Conservation (phyloP, 768 basidiomycete species). For the Antrodiella citrinella region DNA sequence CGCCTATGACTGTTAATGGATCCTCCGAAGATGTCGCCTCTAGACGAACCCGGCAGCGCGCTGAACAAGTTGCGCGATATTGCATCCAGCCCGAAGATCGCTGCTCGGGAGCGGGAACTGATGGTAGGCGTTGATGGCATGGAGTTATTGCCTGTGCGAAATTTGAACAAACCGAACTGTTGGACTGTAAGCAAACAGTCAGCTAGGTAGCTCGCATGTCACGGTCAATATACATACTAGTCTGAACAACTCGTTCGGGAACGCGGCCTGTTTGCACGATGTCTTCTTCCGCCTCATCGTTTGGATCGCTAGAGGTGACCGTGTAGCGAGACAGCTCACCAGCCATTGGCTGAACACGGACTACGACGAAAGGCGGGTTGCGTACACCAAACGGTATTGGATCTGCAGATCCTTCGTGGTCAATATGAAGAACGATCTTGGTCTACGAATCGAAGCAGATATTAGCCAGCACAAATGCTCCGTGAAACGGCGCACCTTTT, state of each 20-base stretch:
- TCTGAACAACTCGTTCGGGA: conserved; percentile 69
- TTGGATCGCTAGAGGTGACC: conserved; percentile 66
- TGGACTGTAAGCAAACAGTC: conserved; percentile 54
- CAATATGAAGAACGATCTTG: conserved; percentile 84
- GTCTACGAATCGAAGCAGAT: conserved; percentile 40
- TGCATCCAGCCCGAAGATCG: conserved; percentile 85
- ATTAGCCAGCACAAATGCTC: too few relatives aligned
- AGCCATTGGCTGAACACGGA: conserved; percentile 76
- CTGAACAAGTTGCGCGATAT: conserved; percentile 87
- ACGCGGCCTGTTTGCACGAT: conserved; percentile 73
- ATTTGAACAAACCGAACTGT: conserved; percentile 84
- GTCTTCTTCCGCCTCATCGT: conserved; percentile 72
- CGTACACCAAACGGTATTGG: conserved; percentile 68
- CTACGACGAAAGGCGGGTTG: conserved; percentile 67
- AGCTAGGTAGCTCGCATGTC: too few relatives aligned
- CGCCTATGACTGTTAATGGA: conserved; percentile 63
- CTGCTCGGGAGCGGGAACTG: conserved; percentile 59
- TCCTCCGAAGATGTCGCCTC: conserved; percentile 70
- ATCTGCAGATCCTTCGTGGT: conserved; percentile 66
- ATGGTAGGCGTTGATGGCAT: conserved; percentile 82
- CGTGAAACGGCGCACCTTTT: conserved; percentile 71
- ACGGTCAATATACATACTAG: conserved; percentile 54
- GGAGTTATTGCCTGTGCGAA: conserved; percentile 68
- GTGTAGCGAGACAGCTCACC: conserved; percentile 77
- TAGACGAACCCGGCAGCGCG: conserved; percentile 54